These are phyloP conservation scores for Pholiota conissans DNA, from an alignment of 768 basidiomycete species.

Conservation along the genomic window DNA sequence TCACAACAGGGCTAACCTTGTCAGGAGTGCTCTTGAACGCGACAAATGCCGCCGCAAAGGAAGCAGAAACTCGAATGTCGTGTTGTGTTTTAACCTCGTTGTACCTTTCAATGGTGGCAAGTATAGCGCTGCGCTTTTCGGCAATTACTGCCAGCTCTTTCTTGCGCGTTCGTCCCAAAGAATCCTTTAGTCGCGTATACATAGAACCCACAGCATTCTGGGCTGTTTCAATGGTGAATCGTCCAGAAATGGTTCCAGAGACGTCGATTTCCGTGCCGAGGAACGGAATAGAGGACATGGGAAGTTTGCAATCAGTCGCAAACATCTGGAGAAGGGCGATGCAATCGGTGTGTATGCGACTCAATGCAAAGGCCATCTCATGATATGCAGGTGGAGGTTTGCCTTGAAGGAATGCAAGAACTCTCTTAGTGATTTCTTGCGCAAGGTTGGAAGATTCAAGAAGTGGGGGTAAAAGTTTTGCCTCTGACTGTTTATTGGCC, in stretches of 20 bases:
- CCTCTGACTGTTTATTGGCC: constrained; percentile 33
- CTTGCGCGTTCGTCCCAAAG: constrained; percentile 77
- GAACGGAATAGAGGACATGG: constrained; percentile 73
- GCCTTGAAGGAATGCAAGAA: constrained; percentile 72
- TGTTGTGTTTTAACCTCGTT: constrained; percentile 80
- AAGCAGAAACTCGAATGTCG: constrained; percentile 85
- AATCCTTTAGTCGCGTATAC: constrained; percentile 74
- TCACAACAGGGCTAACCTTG: constrained; percentile 95
- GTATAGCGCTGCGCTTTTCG: constrained; percentile 72
- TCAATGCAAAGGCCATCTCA: constrained; percentile 84
- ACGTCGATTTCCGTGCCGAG: constrained; percentile 80
- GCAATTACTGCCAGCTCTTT: constrained; percentile 68
- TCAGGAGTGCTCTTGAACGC: constrained; percentile 84
- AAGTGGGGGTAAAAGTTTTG: constrained; percentile 36
- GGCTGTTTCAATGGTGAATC: constrained; percentile 82
- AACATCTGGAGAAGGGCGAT: constrained; percentile 81
- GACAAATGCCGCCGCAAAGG: constrained; percentile 89
- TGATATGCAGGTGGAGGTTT: constrained; percentile 79
- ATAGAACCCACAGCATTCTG: constrained; percentile 66
- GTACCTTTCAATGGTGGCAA: constrained; percentile 76
- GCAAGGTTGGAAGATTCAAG: constrained; percentile 61
- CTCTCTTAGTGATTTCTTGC: constrained; percentile 64
- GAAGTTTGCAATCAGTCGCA: constrained; percentile 83
- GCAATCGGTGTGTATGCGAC: constrained; percentile 80
- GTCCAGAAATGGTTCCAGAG: constrained; percentile 57